Evolutionary conservation across 345 rosid species (phyloP), one percentile per base, ranked within the genome.

Genomic region (Anacardium occidentale): DNA sequence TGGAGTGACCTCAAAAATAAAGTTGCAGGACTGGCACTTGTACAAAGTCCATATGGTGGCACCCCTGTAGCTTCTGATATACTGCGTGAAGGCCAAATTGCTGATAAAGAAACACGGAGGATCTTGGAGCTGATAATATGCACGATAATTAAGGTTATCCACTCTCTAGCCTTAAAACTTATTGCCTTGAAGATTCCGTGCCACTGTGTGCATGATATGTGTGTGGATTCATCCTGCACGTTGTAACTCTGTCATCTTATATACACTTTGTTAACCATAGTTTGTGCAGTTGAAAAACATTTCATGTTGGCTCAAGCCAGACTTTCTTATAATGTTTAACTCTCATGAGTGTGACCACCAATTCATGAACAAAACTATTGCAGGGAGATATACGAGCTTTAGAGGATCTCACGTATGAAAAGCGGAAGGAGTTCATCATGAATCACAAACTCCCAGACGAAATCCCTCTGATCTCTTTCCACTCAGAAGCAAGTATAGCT

Each of bases 41-140:
- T 90, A 60, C 95, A 90, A 69, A 83, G 92, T 71, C 95, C 95
- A 2, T 90, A 80, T 64, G 92, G 88, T 61, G 91, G 92, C 71
- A 78, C 85, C 34, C 91, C 95, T 11, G 22, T 88, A 75, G 92
- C 91, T 70, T 90, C 91, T 17, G 92, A 90, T 77, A 77, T 88
- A 64, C 84, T 88, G 50, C 95, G 89, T 18, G 80, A 88, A 68
- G 95, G 92, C 64, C 91, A 86, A 81, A 82, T 88, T 64, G 90
- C 88, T 56, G 91, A 86, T 69, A 88, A 75, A 79, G 90, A 90
- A 81, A 88, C 87, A 15, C 76, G 92, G 56, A 78, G 84, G 75
- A 81, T 90, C 75, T 81, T 88, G 90, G 92, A 88, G 75, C 78
- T 88, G 64, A 29, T 86, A 47, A 78, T 88, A 75, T 90, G 96